These are phyloP conservation scores for Megacollybia platyphylla DNA, from an alignment of 1,284 basidiomycete genomes.

Conservation along the genomic window DNA sequence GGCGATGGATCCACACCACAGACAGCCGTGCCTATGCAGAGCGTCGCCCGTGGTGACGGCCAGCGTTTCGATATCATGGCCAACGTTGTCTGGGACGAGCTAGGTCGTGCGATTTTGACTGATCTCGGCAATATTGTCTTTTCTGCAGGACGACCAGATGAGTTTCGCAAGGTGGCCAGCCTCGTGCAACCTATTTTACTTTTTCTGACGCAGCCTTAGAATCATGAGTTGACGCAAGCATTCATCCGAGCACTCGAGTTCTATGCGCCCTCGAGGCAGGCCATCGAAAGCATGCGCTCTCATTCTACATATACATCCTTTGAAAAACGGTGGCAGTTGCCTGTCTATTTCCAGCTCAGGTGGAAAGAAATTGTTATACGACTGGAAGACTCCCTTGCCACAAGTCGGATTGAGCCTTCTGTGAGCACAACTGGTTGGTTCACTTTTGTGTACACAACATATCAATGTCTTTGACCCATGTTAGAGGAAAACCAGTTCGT, in stretches of 20 bases:
- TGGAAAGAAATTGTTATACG: conserved; percentile 86
- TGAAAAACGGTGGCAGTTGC: conserved; percentile 85
- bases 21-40: conserved; percentile 6
- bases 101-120: conserved; percentile 69
- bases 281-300: conserved; percentile 58
- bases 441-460: background rate
- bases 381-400: conserved; percentile 55
- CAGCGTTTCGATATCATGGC: conserved; percentile 71
- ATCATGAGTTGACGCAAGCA: conserved; percentile 73
- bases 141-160: conserved; percentile 80
- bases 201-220: conserved; percentile 24
- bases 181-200: background rate
- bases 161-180: conserved; percentile 69
- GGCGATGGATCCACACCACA: conserved; percentile 3
- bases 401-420: conserved; percentile 27
- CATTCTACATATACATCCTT: conserved; percentile 67
- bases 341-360: conserved; percentile 95
- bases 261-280: conserved; percentile 64
- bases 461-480: background rate
- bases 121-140: conserved; percentile 79
- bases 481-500: conserved; percentile 27
- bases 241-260: conserved; percentile 82
- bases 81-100: conserved; percentile 80
- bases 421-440: conserved; percentile 22
- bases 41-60: conserved; percentile 11